Evolutionary conservation across 306 rosid genomes (phyloP).

Genomic region (Medicago ruthenica): DNA sequence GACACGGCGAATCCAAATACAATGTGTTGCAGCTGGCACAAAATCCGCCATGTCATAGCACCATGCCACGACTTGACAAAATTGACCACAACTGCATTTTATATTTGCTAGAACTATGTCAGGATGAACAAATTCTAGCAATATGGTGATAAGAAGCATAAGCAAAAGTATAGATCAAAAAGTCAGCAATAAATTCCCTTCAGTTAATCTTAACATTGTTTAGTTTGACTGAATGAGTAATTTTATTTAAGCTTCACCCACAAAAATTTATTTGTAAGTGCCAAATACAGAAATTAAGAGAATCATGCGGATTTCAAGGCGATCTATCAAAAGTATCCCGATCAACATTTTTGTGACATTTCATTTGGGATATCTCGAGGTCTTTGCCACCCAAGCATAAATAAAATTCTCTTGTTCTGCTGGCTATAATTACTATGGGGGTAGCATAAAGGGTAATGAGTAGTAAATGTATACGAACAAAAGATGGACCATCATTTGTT

Average conservation of each 20-base stretch:
- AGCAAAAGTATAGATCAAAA: conserved; percentile 11
- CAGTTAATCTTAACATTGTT: conserved; percentile 5
- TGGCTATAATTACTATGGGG: conserved; percentile 18
- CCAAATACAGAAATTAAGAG: conserved; percentile 8
- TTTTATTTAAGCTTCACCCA: background rate
- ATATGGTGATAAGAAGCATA: background rate
- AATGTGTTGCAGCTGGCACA: background rate
- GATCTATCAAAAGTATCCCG: conserved; percentile 13
- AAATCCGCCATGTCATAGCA: background rate
- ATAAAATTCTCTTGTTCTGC: conserved; percentile 30
- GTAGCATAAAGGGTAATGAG: background rate
- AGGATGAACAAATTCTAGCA: conserved; percentile 16
- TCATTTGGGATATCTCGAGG: background rate
- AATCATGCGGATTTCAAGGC: conserved; percentile 14
- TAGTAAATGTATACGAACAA: conserved; percentile 22
- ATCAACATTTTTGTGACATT: conserved; percentile 20
- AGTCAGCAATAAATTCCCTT: conserved; percentile 1
- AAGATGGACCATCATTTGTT: conserved; percentile 11
- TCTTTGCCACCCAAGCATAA: conserved; percentile 18
- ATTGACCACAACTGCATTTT: conserved; percentile 18
- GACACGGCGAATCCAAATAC: background rate
- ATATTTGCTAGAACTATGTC: conserved; percentile 1
- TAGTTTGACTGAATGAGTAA: conserved; percentile 1
- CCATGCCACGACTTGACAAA: background rate
- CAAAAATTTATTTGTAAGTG: background rate